These are phyloP conservation scores for Ochetophila trinervis DNA, from an alignment of 306 rosid genomes.

Conservation along the genomic window DNA sequence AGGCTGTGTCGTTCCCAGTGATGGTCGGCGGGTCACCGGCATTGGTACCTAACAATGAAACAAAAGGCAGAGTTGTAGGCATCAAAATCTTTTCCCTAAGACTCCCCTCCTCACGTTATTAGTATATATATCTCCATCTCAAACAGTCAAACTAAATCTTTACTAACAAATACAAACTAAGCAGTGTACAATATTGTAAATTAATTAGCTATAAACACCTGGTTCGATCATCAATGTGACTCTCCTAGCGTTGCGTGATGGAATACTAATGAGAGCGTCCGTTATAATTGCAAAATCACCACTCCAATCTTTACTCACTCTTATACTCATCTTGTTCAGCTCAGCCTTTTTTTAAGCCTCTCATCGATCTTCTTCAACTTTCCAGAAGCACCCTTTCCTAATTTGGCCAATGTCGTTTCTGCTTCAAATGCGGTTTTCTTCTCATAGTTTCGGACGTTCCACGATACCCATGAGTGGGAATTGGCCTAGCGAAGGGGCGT, in stretches of 20 bases:
- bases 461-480: constrained; percentile 34
- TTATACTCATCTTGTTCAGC: constrained; percentile 40
- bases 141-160: not conserved
- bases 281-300: constrained; percentile 50
- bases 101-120: not conserved
- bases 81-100: constrained; percentile 57
- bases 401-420: not conserved
- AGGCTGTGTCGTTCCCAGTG: constrained; percentile 66
- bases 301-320: constrained; percentile 42
- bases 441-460: constrained; percentile 40
- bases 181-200: too few relatives aligned
- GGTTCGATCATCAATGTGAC: constrained; percentile 40
- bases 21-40: constrained; percentile 44
- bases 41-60: constrained; percentile 51
- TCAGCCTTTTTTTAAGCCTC: constrained; percentile 42
- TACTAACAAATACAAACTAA: too few relatives aligned
- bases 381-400: not conserved
- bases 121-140: too few relatives aligned
- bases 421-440: constrained; percentile 20
- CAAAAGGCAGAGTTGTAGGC: constrained; percentile 41
- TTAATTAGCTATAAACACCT: constrained; percentile 54
- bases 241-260: constrained; percentile 43
- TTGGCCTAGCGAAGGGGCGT: too few relatives aligned
- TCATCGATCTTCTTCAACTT: constrained; percentile 23
- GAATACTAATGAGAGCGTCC: constrained; percentile 58